Base-by-base conservation (phyloP, 306 rosid species). In the Ormosia emarginata region DNA sequence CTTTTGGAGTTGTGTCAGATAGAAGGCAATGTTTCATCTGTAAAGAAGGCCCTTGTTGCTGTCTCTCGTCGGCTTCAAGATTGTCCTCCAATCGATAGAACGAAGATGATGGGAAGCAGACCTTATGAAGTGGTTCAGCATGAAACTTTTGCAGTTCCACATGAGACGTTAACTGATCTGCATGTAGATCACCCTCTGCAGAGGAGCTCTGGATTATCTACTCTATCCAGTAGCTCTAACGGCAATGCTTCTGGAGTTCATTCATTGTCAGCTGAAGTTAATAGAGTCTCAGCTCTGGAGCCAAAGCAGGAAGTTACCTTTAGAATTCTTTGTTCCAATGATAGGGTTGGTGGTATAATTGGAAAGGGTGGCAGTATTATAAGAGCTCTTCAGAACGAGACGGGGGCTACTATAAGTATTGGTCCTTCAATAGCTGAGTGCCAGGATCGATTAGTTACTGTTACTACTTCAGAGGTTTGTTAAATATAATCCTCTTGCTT, bases 391-490 rank as follows among this genome's bases (percentile, higher is more conserved):
- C 93, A 92, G 82, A 92, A 83, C 24, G 99, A 93, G 81, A 82
- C 98, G 8, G 98, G 98, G 79, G 96, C 99, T 86, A 63, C 56
- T 40, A 87, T 95, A 82, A 86, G 82, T 82, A 71, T 93, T 86
- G 95, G 90, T 74, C 85, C 90, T 72, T 41, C 92, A 10, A 44
- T 90, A 71, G 85, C 79, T 68, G 93, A 86, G 14, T 93, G 94
- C n/a, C 91, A 92, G 78, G 99, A 95, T 62, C 83, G 97, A 62
- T 37, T 93, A 56, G 57, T 95, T 75, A 93, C 90, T 44, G 33
- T 95, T 79, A 76, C 88, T 82, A 97, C 99, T 65, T 85, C 85
- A 15, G 98, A 95, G 98, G 99, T 95, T 79, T 84, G 92, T 80
- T 74, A 59, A 39, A 67, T 47, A 49, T 84, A 29, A 39, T 84